A percentile compares a stretch with the other conserved stretches of the same genome.
phyloP scores from a whole-genome alignment of 768 basidiomycete genomes.

The Podaxis carcinomalis region DNA sequence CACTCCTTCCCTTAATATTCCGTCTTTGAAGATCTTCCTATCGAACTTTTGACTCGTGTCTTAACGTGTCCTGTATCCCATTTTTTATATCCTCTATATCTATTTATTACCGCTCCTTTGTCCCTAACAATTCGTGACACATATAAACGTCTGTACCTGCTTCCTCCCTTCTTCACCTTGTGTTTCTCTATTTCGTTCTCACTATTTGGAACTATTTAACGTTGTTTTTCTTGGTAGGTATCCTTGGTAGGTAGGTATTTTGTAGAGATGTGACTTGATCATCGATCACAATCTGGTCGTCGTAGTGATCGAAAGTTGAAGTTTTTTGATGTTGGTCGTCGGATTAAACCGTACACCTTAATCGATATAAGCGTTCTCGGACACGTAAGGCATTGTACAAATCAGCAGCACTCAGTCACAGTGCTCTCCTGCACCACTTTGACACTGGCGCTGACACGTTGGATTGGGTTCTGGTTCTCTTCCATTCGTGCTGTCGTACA shows the following conservation, averaged over 20 bases:
- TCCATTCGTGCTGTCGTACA: too few species aligned
- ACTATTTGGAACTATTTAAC: background rate
- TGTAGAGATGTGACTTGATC: too few species aligned
- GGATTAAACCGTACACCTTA: too few species aligned
- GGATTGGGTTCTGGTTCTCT: too few species aligned
- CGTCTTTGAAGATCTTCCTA: background rate
- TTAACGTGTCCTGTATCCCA: background rate
- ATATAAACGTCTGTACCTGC: background rate
- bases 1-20: background rate
- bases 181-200: background rate
- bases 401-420: too few species aligned
- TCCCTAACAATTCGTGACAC: background rate
- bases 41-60: background rate
- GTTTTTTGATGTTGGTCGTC: too few species aligned
- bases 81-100: background rate
- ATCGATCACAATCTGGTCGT: too few species aligned
- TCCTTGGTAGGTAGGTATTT: background rate
- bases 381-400: too few species aligned
- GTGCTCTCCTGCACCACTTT: too few species aligned
- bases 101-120: background rate
- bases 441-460: too few species aligned
- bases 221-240: background rate
- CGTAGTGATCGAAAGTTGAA: too few species aligned
- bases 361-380: too few species aligned
- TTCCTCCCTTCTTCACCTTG: background rate